Conservation (phyloP, 2,329 filamentous ascomycete genomes). For the Aspergillus piperis region DNA sequence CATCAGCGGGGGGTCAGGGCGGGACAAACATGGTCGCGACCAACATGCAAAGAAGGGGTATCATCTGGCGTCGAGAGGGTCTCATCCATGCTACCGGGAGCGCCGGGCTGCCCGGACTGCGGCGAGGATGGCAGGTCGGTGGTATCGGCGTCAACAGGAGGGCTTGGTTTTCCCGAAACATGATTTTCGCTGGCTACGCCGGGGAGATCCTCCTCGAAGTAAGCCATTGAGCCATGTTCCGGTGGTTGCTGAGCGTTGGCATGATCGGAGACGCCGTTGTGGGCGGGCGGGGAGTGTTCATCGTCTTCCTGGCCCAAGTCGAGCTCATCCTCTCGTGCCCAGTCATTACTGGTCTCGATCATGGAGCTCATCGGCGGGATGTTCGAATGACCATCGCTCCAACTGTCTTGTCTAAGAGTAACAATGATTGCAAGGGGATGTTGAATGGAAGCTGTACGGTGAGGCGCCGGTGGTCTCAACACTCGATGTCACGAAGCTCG, state of each 20-base stretch:
- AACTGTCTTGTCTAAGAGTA: background rate
- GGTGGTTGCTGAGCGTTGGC: constrained; percentile 18
- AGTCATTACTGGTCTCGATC: constrained; percentile 63
- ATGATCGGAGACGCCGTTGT: constrained; percentile 29
- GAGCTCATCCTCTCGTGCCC: constrained; percentile 59
- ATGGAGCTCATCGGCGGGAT: constrained; percentile 68
- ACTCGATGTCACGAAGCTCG: background rate
- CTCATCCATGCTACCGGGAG: constrained; percentile 58
- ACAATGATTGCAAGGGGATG: background rate
- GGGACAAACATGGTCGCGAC: constrained; percentile 53
- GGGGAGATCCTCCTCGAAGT: constrained; percentile 31
- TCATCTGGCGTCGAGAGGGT: constrained; percentile 78
- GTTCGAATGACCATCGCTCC: constrained; percentile 56
- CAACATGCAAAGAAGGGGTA: constrained; percentile 77
- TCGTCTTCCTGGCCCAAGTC: constrained; percentile 46
- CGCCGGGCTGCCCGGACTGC: constrained; percentile 20
- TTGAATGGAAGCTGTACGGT: background rate
- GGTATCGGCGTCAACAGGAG: constrained; percentile 17
- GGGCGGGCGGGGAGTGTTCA: constrained; percentile 31
- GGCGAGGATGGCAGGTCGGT: constrained; percentile 29
- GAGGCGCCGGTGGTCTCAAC: background rate
- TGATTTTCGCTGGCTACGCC: constrained; percentile 29
- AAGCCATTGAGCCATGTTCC: constrained; percentile 22
- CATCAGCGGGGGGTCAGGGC: constrained; percentile 46
- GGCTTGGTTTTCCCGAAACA: constrained; percentile 21